Evolutionary conservation across 495 filamentous ascomycete species (phyloP).

Genomic region (Neurospora sp.): DNA sequence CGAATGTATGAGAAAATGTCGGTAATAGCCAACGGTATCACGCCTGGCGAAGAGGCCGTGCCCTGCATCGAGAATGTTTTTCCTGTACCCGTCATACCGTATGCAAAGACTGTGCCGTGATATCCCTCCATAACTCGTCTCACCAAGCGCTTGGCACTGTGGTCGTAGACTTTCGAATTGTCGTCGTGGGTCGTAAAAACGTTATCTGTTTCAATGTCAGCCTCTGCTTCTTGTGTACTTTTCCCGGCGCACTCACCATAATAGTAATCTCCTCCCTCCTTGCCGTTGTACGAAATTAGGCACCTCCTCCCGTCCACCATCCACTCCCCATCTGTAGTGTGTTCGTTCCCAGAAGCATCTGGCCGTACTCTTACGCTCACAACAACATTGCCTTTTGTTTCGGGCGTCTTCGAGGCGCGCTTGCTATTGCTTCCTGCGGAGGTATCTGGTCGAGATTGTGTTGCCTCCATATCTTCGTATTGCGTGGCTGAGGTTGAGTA

Average conservation of each 20-base stretch:
- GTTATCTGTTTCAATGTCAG: conserved; percentile 56
- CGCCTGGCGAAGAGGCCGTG: conserved; percentile 90
- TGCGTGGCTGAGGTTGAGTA: conserved; percentile 85
- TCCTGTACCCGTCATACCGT: conserved; percentile 97
- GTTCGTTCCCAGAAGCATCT: conserved; percentile 54
- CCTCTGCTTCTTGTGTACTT: not conserved
- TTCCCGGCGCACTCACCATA: conserved; percentile 55
- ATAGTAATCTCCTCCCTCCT: conserved; percentile 84
- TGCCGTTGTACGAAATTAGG: conserved; percentile 71
- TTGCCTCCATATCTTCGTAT: conserved; percentile 63
- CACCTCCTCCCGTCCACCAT: conserved; percentile 77
- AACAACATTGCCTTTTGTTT: conserved; percentile 88
- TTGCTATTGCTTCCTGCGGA: conserved; percentile 35
- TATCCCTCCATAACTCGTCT: conserved; percentile 98
- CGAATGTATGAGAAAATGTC: conserved; percentile 99
- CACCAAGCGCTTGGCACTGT: conserved; percentile 85
- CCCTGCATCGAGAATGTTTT: conserved; percentile 99
- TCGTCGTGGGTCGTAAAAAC: conserved; percentile 88
- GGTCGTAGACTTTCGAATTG: conserved; percentile 89
- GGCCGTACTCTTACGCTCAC: conserved; percentile 92
- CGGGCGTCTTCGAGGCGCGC: conserved; percentile 35
- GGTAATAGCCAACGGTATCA: conserved; percentile 93
- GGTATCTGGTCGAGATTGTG: conserved; percentile 28
- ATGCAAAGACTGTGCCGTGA: conserved; percentile 96
- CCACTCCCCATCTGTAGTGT: conserved; percentile 73